Percentiles rank a stretch among this genome's conserved stretches.
These are phyloP conservation scores for Streptanthus diversifolius DNA, from an alignment of 345 rosid species.

Conservation along the genomic window DNA sequence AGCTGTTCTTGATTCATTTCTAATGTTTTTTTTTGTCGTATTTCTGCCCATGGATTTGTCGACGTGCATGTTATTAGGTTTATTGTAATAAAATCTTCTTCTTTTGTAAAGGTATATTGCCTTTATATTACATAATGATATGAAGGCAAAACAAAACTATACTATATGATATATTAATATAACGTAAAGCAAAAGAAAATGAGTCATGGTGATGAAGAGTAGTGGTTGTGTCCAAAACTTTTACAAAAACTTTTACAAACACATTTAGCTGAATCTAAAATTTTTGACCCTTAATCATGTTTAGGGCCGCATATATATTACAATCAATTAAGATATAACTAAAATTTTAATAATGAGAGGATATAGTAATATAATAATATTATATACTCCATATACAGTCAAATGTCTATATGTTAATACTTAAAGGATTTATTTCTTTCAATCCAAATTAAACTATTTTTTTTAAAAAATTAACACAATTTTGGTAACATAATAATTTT, in stretches of 20 bases:
- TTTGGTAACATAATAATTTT: no score
- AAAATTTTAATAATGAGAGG: background rate
- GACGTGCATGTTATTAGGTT: conserved; percentile 2
- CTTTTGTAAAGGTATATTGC: background rate
- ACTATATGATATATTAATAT: background rate
- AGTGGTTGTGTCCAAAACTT: conserved; percentile 9
- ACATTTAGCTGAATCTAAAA: background rate
- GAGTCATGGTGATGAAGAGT: background rate
- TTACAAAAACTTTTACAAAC: no score
- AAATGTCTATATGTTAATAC: no score
- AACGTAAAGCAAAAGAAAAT: conserved; percentile 1
- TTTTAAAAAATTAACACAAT: no score
- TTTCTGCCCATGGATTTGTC: background rate
- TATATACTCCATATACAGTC: no score
- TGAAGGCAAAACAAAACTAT: background rate
- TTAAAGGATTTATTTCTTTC: no score
- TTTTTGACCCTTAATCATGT: conserved; percentile 5
- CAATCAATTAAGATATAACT: background rate
- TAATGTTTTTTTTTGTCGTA: conserved; percentile 3
- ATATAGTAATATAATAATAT: background rate
- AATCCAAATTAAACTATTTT: no score
- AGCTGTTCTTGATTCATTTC: conserved; percentile 17
- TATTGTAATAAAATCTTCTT: background rate
- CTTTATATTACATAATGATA: conserved; percentile 3
- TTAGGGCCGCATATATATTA: background rate